Base-by-base conservation (phyloP, 345 rosid genomes). In the Populus deltoides region DNA sequence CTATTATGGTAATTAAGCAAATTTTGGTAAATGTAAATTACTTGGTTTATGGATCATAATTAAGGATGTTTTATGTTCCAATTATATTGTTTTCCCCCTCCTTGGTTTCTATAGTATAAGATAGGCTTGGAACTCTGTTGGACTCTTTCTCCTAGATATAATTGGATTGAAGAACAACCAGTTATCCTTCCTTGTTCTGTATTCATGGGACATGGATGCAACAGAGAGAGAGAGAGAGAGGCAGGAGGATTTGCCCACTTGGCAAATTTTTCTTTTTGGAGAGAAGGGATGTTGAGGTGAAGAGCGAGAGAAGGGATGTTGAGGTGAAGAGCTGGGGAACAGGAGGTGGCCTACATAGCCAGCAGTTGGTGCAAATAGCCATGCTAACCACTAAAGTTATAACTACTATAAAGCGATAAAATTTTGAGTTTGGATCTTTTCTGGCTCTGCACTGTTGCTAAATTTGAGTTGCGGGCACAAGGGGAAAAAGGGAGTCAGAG, bases 321-420 rank as follows among this genome's bases (percentile, higher is more conserved):
- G 63, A 31, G 66, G 9, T 7, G 78, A 4, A 39, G 70, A 62
- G 63, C n/a, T 62, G 71, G 83, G 80, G 79, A 75, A 33, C 79
- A 82, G 27, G 72, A 20, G 18, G 43, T 81, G 91, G 88, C 86
- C 88, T 85, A 85, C 87, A 78, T 49, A 43, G 36, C 73, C 73
- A 75, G 86, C 76, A 85, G 85, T 83, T 85, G 83, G 80, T 85
- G 84, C 85, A 78, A 82, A 84, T 84, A 75, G 89, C 78, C 77
- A 38, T 65, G 66, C 76, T 78, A 82, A 81, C 86, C 84, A 85
- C 87, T 82, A 75, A 81, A 83, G 86, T 77, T 85, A 72, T 78
- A 87, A 87, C 90, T 85, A 80, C 83, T 85, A 79, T 1, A 85
- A 81, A 59, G 84, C 73, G 86, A 84, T 74, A 35, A 74, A 83